Conservation (phyloP, 2,329 filamentous ascomycete genomes). For the Dactylonectria macrodidyma region DNA sequence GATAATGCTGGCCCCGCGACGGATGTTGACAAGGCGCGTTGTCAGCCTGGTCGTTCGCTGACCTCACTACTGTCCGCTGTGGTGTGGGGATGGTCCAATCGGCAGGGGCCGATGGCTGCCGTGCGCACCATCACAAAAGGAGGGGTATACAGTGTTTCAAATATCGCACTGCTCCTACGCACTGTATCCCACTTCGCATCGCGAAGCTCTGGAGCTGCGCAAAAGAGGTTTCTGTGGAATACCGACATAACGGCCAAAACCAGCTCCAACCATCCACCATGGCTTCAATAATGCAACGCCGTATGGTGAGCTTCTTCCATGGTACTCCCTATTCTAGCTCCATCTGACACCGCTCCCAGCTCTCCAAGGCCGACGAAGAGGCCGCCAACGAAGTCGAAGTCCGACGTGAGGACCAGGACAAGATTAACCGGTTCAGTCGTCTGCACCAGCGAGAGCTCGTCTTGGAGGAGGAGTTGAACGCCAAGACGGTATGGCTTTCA, state of each 20-base stretch:
- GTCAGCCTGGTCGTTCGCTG: slow-evolving; percentile 38
- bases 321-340: neutral
- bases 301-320: slow-evolving; percentile 65
- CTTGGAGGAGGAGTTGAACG: slow-evolving; percentile 84
- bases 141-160: slow-evolving; percentile 41
- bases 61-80: slow-evolving; percentile 37
- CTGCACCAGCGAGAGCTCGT: slow-evolving; percentile 88
- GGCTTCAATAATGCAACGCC: slow-evolving; percentile 68
- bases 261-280: slow-evolving; percentile 47
- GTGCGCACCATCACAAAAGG: slow-evolving; percentile 40
- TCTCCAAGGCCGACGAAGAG: slow-evolving; percentile 94
- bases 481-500: slow-evolving; percentile 79
- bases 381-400: slow-evolving; percentile 90
- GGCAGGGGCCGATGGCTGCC: slow-evolving; percentile 37
- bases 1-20: slow-evolving; percentile 15
- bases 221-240: slow-evolving; percentile 33
- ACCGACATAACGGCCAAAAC: slow-evolving; percentile 33
- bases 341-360: slow-evolving; percentile 65
- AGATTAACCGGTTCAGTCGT: slow-evolving; percentile 97
- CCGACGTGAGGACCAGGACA: slow-evolving; percentile 96
- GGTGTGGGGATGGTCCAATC: slow-evolving; percentile 40
- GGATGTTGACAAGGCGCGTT: slow-evolving; percentile 45
- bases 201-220: slow-evolving; percentile 34
- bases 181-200: slow-evolving; percentile 47
- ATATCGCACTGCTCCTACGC: slow-evolving; percentile 3